These are phyloP conservation scores for Mollisiaceae sp. DNA, from an alignment of 2,329 filamentous ascomycete genomes.

Conservation along the genomic window DNA sequence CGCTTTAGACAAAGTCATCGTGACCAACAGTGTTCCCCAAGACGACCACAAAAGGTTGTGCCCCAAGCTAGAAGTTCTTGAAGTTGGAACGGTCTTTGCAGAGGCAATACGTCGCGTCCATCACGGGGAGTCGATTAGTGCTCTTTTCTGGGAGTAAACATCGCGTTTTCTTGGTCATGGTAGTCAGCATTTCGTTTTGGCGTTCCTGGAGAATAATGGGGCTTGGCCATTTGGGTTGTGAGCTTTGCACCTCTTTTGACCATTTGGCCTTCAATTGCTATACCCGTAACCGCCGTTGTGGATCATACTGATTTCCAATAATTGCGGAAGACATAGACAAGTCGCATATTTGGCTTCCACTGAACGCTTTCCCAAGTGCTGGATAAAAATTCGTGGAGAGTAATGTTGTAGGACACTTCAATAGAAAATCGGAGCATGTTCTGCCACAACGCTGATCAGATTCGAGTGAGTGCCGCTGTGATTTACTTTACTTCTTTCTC, in stretches of 20 bases:
- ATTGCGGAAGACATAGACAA: slow-evolving; percentile 34
- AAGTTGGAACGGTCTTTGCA: slow-evolving; percentile 89
- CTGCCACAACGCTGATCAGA: not conserved
- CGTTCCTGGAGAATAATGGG: slow-evolving; percentile 33
- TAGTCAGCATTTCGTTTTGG: slow-evolving; percentile 29
- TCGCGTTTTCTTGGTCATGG: slow-evolving; percentile 27
- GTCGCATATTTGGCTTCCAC: slow-evolving; percentile 30
- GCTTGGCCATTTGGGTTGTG: slow-evolving; percentile 31
- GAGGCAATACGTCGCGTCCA: slow-evolving; percentile 96
- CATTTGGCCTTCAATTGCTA: slow-evolving; percentile 40
- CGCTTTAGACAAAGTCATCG: slow-evolving; percentile 88
- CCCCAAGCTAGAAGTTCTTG: slow-evolving; percentile 88
- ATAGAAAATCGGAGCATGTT: slow-evolving; percentile 9
- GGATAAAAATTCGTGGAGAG: slow-evolving; percentile 38
- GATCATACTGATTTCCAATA: slow-evolving; percentile 36
- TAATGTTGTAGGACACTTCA: slow-evolving; percentile 12
- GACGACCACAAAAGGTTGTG: slow-evolving; percentile 77
- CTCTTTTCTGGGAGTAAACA: slow-evolving; percentile 77
- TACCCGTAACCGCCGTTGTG: slow-evolving; percentile 35
- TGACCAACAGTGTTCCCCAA: slow-evolving; percentile 95
- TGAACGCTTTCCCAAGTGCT: slow-evolving; percentile 44
- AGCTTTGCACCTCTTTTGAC: slow-evolving; percentile 27
- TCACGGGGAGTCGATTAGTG: slow-evolving; percentile 96
- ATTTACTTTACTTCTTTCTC: not conserved
- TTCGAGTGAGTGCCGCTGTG: not conserved